Conservation (phyloP, 1,284 basidiomycete species). For the Rhodotorula sp. region DNA sequence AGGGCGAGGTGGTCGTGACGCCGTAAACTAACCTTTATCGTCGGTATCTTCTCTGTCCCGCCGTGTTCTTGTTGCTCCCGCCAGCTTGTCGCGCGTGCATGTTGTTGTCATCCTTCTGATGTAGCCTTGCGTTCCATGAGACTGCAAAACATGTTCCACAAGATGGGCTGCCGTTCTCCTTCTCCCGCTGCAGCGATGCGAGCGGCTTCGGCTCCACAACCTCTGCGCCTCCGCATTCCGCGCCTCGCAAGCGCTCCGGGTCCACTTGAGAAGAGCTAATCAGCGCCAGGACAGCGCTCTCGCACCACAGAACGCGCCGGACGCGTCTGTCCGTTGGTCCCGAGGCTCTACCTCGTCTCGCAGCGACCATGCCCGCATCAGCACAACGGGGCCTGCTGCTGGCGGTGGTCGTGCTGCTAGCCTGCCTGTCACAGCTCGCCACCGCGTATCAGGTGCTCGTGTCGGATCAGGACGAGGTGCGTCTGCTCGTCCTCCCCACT, state of each 20-base stretch:
- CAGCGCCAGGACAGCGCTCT: too few relatives aligned
- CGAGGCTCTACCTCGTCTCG: neutral
- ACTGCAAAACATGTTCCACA: too few relatives aligned
- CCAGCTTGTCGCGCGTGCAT: too few relatives aligned
- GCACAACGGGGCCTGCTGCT: neutral
- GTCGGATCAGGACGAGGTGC: conserved; percentile 23
- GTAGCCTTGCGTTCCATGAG: neutral
- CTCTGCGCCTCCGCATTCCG: too few relatives aligned
- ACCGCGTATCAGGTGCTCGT: conserved; percentile 33
- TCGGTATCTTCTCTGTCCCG: too few relatives aligned
- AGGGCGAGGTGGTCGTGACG: conserved; percentile 18
- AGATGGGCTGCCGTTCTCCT: too few relatives aligned
- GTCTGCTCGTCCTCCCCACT: neutral
- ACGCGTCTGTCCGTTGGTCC: neutral
- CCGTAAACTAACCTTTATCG: neutral
- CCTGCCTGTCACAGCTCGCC: neutral
- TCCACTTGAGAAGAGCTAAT: too few relatives aligned
- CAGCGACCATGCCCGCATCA: neutral
- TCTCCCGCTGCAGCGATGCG: too few relatives aligned
- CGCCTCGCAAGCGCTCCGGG: too few relatives aligned
- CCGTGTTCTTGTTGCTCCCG: neutral
- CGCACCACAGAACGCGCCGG: neutral
- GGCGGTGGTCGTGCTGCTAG: neutral
- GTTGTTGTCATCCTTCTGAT: neutral
- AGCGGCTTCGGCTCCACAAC: too few relatives aligned